These are phyloP conservation scores for Colletotrichum plurivorum DNA, from an alignment of 2,329 filamentous ascomycete genomes.

Conservation along the genomic window DNA sequence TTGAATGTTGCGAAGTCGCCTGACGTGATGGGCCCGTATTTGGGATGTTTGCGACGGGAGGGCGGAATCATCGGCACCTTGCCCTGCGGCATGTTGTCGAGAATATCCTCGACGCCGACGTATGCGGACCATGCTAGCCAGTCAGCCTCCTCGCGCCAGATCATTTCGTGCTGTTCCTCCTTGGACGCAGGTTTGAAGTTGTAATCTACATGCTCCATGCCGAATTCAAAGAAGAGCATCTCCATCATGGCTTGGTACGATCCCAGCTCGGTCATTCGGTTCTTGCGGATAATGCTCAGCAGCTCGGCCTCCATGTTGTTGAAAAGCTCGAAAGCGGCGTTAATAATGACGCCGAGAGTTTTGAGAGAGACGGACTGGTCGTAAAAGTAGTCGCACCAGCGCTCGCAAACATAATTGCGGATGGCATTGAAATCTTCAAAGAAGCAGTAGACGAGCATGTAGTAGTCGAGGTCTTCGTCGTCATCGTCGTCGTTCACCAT, in stretches of 20 bases:
- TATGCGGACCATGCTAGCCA: conserved; percentile 1
- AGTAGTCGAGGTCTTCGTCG: neutral
- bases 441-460: conserved; percentile 11
- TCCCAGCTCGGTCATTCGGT: neutral
- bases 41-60: neutral
- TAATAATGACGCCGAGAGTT: conserved; percentile 9
- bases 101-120: neutral
- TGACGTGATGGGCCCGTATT: conserved; percentile 4
- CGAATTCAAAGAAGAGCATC: conserved; percentile 10
- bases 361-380: conserved; percentile 20
- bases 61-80: neutral
- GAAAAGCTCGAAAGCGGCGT: conserved; percentile 9
- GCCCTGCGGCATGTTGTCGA: neutral
- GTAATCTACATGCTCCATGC: conserved; percentile 12
- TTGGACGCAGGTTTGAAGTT: neutral
- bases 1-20: neutral
- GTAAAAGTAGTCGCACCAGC: conserved; percentile 20
- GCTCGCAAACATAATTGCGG: conserved; percentile 9
- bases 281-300: neutral
- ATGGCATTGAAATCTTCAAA: conserved; percentile 13
- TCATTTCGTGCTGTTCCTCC: conserved; percentile 4
- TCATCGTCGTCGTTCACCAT: neutral
- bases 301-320: conserved; percentile 12
- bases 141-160: conserved; percentile 7
- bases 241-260: conserved; percentile 11